Base-by-base conservation (phyloP, 176 grass and related monocot species). In the Aegilops tauschii region DNA sequence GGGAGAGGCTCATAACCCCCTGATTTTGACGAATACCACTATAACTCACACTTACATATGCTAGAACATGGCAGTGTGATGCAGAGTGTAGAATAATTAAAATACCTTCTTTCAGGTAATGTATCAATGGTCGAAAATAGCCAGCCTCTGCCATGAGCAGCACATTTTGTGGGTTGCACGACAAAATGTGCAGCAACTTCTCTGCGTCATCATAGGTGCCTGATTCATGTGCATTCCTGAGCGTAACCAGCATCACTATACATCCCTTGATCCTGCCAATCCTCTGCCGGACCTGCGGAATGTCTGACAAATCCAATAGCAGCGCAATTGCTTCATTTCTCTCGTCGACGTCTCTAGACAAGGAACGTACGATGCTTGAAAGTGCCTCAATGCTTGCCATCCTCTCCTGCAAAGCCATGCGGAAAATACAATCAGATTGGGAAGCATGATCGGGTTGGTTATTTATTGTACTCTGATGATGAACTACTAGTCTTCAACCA, bases 141-240 rank as follows among this genome's bases (percentile, higher is more conserved):
- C 93, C 93, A 76, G 93, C 89, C 86, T 98, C 93, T 8, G 91
- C 93, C 96, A 95, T 95, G 16, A 98, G 81, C 36, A 98, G 86
- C 47, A 95, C 96, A 87, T 98, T 98, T 56, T 98, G 95, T 0
- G 93, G 86, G 68, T 85, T 93, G 58, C 75, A 79, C 0, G 95
- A 95, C 73, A 98, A 66, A 56, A 90, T 88, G 72, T 81, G 16
- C 11, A 93, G 73, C 64, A 98, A 85, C 78, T 65, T 95, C 32
- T 86, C 87, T 0, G 86, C 88, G 12, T 84, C 88, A 23, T 81
- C 58, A 49, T 85, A 71, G 68, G 81, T 88, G 56, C 36, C 45
- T 21, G 82, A 69, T 69, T 98, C 96, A 84, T 88, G 81, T 1
- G 88, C 86, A 37, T 98, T 98, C 73, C 71, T 87, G 75, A 94